Evolutionary conservation across 345 rosid species (phyloP).

Genomic region (Psidium guajava): DNA sequence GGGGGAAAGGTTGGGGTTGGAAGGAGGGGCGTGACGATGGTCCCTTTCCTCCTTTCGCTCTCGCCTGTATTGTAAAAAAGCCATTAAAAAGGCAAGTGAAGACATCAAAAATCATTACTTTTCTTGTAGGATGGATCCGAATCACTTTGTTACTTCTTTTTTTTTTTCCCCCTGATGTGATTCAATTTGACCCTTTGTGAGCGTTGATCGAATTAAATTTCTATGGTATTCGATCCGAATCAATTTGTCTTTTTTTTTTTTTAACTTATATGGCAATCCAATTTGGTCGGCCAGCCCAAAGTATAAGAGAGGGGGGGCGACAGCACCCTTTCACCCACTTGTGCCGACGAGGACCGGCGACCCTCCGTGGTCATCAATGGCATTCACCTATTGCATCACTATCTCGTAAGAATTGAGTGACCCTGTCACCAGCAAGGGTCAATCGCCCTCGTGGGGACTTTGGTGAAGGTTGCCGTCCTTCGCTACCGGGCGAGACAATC

Average conservation of each 20-base stretch:
- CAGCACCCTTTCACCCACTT: not conserved
- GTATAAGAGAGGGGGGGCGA: not conserved
- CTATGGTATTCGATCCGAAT: not conserved
- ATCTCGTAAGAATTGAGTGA: too few relatives aligned
- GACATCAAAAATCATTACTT: too few relatives aligned
- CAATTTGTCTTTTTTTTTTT: not conserved
- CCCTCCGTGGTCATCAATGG: not conserved
- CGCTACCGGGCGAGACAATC: too few relatives aligned
- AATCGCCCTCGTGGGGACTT: too few relatives aligned
- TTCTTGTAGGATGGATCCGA: too few relatives aligned
- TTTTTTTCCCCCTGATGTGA: too few relatives aligned
- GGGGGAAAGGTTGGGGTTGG: too few relatives aligned
- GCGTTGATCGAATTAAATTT: not conserved
- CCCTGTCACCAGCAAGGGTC: too few relatives aligned
- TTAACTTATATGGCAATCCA: not conserved
- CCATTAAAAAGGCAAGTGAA: not conserved
- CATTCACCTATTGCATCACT: too few relatives aligned
- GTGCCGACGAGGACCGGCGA: not conserved
- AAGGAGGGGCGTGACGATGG: not conserved
- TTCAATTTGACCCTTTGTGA: not conserved
- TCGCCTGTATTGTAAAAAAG: not conserved
- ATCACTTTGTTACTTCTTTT: too few relatives aligned
- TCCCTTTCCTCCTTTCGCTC: not conserved
- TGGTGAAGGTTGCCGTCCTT: too few relatives aligned
- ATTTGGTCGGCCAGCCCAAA: not conserved